Evolutionary conservation across 2,329 filamentous ascomycete genomes (phyloP).

Genomic region (Rasamsonia emersonii): DNA sequence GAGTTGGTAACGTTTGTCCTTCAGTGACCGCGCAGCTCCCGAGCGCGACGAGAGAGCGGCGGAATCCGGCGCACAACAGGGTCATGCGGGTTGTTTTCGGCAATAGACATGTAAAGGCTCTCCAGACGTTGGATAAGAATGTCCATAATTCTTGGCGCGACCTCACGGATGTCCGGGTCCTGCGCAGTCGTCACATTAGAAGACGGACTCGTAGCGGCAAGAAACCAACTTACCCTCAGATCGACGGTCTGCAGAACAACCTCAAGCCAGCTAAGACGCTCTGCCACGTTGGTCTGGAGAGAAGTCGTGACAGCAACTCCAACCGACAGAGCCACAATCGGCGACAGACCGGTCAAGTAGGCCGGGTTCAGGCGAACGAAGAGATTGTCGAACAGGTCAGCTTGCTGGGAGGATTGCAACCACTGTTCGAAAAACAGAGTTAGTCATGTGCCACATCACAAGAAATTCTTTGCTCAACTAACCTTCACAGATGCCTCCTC

Average conservation of each 20-base stretch:
- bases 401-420: slow-evolving; percentile 53
- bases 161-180: slow-evolving; percentile 48
- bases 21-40: slow-evolving; percentile 21
- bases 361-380: slow-evolving; percentile 50
- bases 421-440: slow-evolving; percentile 40
- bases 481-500: slow-evolving; percentile 41
- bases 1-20: too few relatives aligned
- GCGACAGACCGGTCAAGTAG: slow-evolving; percentile 48
- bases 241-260: slow-evolving; percentile 48
- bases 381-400: slow-evolving; percentile 53
- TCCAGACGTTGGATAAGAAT: slow-evolving; percentile 51
- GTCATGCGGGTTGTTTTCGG: slow-evolving; percentile 43
- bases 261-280: slow-evolving; percentile 53
- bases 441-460: slow-evolving; percentile 3
- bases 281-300: slow-evolving; percentile 43
- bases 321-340: slow-evolving; percentile 52
- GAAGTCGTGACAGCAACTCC: slow-evolving; percentile 53
- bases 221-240: slow-evolving; percentile 37
- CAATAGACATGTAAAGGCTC: slow-evolving; percentile 48
- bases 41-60: slow-evolving; percentile 35
- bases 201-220: background rate
- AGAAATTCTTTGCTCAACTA: slow-evolving; percentile 9
- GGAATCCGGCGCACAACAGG: slow-evolving; percentile 46
- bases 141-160: slow-evolving; percentile 52
- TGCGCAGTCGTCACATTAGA: slow-evolving; percentile 13